Conservation (phyloP, 129 eudicot species). For the Flaveria robusta region DNA sequence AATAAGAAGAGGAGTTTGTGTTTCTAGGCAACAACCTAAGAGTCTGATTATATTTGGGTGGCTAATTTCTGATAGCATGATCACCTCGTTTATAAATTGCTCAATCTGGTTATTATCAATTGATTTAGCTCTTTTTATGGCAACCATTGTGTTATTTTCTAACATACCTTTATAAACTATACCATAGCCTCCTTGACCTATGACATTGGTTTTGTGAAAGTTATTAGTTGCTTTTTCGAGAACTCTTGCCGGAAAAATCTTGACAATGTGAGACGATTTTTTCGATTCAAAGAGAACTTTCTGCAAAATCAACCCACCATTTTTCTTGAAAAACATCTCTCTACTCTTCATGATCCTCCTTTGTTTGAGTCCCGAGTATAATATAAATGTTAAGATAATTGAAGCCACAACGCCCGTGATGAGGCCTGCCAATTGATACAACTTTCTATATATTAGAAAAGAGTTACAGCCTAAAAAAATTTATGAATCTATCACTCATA, state of each 20-base stretch:
- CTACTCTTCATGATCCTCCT: slow-evolving; percentile 19
- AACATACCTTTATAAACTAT: slow-evolving; percentile 27
- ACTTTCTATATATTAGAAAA: not conserved
- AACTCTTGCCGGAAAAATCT: slow-evolving; percentile 5
- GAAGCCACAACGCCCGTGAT: slow-evolving; percentile 24
- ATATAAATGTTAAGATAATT: slow-evolving; percentile 10
- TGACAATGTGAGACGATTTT: slow-evolving; percentile 9
- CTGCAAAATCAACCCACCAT: not conserved
- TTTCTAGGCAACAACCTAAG: slow-evolving; percentile 35
- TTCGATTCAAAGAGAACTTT: slow-evolving; percentile 29
- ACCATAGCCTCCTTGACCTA: slow-evolving; percentile 20
- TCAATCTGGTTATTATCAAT: slow-evolving; percentile 27
- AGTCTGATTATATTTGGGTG: slow-evolving; percentile 35
- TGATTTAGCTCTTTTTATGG: slow-evolving; percentile 22
- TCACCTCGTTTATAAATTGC: slow-evolving; percentile 38
- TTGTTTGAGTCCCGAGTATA: slow-evolving; percentile 17
- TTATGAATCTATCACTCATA: no score
- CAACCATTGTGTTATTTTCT: slow-evolving; percentile 6
- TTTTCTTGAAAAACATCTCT: slow-evolving; percentile 31
- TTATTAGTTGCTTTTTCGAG: slow-evolving; percentile 31
- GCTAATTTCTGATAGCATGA: slow-evolving; percentile 23
- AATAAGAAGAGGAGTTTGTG: slow-evolving; percentile 26
- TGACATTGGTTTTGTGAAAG: slow-evolving; percentile 10
- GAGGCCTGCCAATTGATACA: not conserved
- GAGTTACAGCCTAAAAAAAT: no score